Percentiles rank a stretch among this genome's conserved stretches.
Evolutionary conservation across 1,284 basidiomycete species (phyloP).

Genomic region (Puccinia novopanici): DNA sequence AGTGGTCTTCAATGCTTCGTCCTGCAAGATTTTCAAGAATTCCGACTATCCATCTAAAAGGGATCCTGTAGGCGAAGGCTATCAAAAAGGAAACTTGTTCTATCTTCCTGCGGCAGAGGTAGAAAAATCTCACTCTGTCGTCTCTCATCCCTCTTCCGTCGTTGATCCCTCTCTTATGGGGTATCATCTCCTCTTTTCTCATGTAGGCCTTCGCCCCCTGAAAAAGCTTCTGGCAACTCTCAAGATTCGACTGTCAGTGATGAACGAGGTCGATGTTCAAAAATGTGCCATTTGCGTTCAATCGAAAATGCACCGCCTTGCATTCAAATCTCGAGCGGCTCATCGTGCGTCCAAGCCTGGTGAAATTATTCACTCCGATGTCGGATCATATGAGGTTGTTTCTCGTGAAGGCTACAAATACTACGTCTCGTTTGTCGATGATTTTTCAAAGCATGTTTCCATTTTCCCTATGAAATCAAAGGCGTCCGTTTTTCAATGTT

Average conservation of each 20-base stretch:
- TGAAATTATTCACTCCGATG: conserved; percentile 24
- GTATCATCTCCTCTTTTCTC: not conserved
- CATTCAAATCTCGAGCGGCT: not conserved
- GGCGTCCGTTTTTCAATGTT: conserved; percentile 49
- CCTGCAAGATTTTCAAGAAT: not conserved
- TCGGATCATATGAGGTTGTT: conserved; percentile 9
- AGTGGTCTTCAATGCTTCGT: not conserved
- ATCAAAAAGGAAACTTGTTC: not conserved
- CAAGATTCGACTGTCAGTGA: not conserved
- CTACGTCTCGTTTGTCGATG: conserved; percentile 2
- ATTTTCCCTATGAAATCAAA: conserved; percentile 30
- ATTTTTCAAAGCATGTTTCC: not conserved
- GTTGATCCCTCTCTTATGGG: not conserved
- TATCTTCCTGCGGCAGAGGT: not conserved
- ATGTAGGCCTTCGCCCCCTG: conserved; percentile 22
- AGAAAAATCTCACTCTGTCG: not conserved
- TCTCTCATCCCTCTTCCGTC: too few relatives aligned
- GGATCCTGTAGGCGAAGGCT: not conserved
- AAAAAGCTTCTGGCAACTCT: not conserved
- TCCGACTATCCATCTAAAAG: not conserved
- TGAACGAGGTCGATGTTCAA: conserved; percentile 20
- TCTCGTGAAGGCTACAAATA: conserved; percentile 18
- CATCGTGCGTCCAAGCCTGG: not conserved
- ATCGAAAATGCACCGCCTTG: not conserved
- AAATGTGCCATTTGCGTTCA: conserved; percentile 7